phyloP scores from a whole-genome alignment of 2,329 filamentous ascomycete species.

The Penicillium glabrum region DNA sequence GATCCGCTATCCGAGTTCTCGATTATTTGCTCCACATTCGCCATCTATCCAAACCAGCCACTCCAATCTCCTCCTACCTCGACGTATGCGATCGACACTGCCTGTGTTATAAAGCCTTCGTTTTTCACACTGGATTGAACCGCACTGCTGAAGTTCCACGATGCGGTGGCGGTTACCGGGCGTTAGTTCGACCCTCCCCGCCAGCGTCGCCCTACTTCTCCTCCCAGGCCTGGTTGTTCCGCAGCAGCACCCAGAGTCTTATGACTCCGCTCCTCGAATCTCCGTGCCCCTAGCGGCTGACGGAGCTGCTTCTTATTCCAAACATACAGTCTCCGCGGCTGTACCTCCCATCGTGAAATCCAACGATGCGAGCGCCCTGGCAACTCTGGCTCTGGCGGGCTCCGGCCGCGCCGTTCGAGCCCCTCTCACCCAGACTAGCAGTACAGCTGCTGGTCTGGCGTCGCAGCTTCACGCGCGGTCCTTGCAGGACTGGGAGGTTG shows the following conservation, averaged over 20 bases:
- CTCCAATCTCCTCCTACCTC: background rate
- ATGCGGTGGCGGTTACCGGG: slow-evolving; percentile 67
- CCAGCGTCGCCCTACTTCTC: slow-evolving; percentile 60
- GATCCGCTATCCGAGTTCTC: slow-evolving; percentile 23
- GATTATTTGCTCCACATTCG: slow-evolving; percentile 17
- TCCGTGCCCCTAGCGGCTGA: slow-evolving; percentile 28
- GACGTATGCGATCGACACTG: background rate
- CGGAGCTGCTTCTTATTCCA: slow-evolving; percentile 14
- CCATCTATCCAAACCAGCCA: background rate
- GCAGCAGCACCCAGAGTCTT: slow-evolving; percentile 56
- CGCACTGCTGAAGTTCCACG: slow-evolving; percentile 41
- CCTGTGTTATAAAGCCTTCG: background rate
- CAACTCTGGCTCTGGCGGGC: slow-evolving; percentile 92
- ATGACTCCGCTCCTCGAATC: slow-evolving; percentile 29
- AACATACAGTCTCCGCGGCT: slow-evolving; percentile 17
- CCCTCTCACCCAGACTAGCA: slow-evolving; percentile 73
- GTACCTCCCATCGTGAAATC: slow-evolving; percentile 36
- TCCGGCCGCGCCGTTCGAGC: slow-evolving; percentile 80
- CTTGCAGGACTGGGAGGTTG: slow-evolving; percentile 98
- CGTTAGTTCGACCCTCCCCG: slow-evolving; percentile 54
- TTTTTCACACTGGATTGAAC: background rate
- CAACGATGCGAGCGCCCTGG: slow-evolving; percentile 86
- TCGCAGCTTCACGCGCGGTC: slow-evolving; percentile 93
- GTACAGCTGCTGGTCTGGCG: slow-evolving; percentile 64
- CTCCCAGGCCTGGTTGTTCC: slow-evolving; percentile 63